These are phyloP conservation scores for Coniochaeta sp. DNA, from an alignment of 2,329 filamentous ascomycete genomes.

Conservation along the genomic window DNA sequence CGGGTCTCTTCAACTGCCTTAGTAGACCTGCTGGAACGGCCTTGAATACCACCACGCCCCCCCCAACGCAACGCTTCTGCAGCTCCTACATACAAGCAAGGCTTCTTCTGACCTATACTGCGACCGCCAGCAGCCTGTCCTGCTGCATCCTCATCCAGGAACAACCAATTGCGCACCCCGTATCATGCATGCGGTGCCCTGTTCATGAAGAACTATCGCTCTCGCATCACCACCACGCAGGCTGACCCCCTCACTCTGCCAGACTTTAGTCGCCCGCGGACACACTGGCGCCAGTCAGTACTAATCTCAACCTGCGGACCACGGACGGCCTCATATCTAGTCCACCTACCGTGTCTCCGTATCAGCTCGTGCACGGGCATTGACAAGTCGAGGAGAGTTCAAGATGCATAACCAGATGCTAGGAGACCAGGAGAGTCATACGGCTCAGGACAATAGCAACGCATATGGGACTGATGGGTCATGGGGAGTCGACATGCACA, in stretches of 20 bases:
- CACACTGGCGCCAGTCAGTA: not conserved
- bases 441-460: conserved; percentile 32
- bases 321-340: conserved; percentile 9
- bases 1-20: conserved; percentile 13
- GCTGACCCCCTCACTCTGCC: conserved; percentile 21
- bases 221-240: conserved; percentile 23
- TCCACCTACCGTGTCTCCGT: conserved; percentile 8
- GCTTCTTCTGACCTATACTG: conserved; percentile 12
- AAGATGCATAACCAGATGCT: conserved; percentile 39
- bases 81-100: conserved; percentile 19
- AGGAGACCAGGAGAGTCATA: conserved; percentile 28
- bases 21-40: conserved; percentile 20
- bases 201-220: conserved; percentile 30
- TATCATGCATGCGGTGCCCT: conserved; percentile 40
- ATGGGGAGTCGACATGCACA: conserved; percentile 50
- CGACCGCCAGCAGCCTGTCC: conserved; percentile 3
- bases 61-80: conserved; percentile 23
- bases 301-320: not conserved
- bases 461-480: conserved; percentile 33
- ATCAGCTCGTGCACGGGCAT: conserved; percentile 10
- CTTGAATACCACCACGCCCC: conserved; percentile 9
- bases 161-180: conserved; percentile 30
- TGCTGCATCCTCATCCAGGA: conserved; percentile 24
- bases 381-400: conserved; percentile 11
- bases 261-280: conserved; percentile 8